phyloP scores from a whole-genome alignment of 2,329 filamentous ascomycete genomes.

The Thelonectria discophora region DNA sequence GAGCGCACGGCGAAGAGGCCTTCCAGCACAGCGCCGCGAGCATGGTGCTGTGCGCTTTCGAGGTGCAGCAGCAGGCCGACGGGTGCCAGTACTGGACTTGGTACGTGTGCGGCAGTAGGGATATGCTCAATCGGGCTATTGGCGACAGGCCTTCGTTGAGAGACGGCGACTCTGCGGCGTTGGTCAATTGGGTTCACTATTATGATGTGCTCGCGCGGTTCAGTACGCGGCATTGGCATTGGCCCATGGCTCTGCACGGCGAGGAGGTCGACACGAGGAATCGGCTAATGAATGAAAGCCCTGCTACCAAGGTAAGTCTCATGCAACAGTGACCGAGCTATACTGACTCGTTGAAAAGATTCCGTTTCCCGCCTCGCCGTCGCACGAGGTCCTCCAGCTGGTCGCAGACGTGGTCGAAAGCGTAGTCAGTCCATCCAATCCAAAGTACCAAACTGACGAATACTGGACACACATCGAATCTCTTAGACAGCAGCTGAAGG shows the following conservation, averaged over 20 bases:
- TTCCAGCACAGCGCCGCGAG: constrained; percentile 5
- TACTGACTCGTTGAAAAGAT: not conserved
- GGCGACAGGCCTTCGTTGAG: not conserved
- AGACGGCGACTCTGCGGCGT: constrained; percentile 3
- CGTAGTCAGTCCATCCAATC: not conserved
- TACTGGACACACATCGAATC: not conserved
- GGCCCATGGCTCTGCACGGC: not conserved
- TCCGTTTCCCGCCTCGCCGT: not conserved
- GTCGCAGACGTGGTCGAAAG: not conserved
- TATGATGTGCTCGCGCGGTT: constrained; percentile 25
- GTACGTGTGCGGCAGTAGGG: constrained; percentile 26
- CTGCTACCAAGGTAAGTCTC: not conserved
- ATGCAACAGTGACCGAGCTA: not conserved
- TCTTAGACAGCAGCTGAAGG: not conserved
- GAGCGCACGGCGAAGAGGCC: not conserved
- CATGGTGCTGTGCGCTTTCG: constrained; percentile 7
- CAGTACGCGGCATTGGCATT: constrained; percentile 32
- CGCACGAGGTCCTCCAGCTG: not conserved
- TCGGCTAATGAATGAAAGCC: not conserved
- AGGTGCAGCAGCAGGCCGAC: constrained; percentile 22
- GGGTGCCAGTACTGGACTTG: constrained; percentile 30
- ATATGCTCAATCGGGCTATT: constrained; percentile 21
- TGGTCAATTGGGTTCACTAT: constrained; percentile 31
- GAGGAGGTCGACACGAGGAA: too few species aligned
- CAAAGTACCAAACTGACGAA: not conserved